Conservation (phyloP, 306 rosid species). For the Rubus parviflorus region DNA sequence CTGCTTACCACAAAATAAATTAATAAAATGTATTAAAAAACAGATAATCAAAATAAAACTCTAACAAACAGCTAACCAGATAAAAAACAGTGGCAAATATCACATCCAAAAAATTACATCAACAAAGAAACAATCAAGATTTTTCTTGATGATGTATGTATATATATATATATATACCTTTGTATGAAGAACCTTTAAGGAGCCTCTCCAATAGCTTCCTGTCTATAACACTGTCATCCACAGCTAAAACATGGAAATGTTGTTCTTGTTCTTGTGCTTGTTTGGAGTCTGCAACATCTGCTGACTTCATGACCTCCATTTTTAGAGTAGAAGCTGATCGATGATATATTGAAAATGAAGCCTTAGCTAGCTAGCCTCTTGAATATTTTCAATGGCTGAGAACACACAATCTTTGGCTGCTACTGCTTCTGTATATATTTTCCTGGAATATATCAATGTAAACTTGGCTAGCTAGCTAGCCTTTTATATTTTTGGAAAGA, state of each 20-base stretch:
- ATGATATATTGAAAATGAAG: background rate
- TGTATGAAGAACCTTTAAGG: slow-evolving; percentile 68
- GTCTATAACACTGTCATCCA: slow-evolving; percentile 78
- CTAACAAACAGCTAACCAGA: background rate
- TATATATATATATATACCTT: slow-evolving; percentile 42
- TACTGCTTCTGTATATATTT: background rate
- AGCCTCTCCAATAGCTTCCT: slow-evolving; percentile 87
- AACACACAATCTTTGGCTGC: background rate
- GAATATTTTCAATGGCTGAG: background rate
- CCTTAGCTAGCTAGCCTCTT: background rate
- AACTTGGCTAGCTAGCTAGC: background rate
- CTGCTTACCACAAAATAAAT: slow-evolving; percentile 36
- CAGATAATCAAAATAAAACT: background rate
- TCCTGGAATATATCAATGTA: background rate
- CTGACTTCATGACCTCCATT: slow-evolving; percentile 46
- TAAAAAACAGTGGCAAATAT: background rate
- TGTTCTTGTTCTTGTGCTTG: slow-evolving; percentile 33
- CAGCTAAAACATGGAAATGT: slow-evolving; percentile 94
- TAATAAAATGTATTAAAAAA: background rate
- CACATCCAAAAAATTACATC: background rate
- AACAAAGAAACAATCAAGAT: background rate
- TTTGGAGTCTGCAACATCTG: slow-evolving; percentile 26
- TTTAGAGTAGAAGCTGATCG: background rate
- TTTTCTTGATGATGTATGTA: background rate
- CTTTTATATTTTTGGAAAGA: slow-evolving; percentile 12